Conservation (phyloP, 2,329 filamentous ascomycete genomes). For the Coleophoma crateriformis region DNA sequence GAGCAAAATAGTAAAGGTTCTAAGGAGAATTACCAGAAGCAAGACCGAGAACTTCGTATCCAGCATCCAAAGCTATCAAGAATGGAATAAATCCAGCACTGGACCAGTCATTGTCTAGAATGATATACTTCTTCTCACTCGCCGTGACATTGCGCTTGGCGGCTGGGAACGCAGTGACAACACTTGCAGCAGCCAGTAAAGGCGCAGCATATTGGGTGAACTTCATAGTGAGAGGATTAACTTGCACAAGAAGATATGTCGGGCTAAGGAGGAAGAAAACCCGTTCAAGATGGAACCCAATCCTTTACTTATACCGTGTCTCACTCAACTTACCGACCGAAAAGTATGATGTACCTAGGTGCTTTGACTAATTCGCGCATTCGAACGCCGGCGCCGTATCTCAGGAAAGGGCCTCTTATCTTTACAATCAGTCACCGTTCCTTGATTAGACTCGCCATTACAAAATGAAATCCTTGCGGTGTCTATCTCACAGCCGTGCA, state of each 20-base stretch:
- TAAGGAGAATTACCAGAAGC: conserved; percentile 15
- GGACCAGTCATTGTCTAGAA: conserved; percentile 42
- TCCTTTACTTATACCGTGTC: neutral
- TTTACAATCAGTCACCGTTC: too few species aligned
- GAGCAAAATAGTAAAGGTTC: conserved; percentile 10
- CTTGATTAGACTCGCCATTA: too few species aligned
- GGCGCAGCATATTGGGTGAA: neutral
- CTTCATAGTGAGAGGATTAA: neutral
- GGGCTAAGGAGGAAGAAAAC: neutral
- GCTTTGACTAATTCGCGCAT: too few species aligned
- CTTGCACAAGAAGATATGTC: neutral
- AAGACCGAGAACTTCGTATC: conserved; percentile 37
- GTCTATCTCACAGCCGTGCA: too few species aligned
- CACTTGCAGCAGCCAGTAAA: neutral
- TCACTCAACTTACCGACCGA: too few species aligned
- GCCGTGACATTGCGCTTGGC: neutral
- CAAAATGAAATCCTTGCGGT: too few species aligned
- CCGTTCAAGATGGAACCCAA: neutral
- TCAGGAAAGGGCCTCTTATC: too few species aligned
- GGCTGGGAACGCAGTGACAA: neutral
- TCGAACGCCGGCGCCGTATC: too few species aligned
- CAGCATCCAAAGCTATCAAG: conserved; percentile 36
- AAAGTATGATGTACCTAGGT: too few species aligned
- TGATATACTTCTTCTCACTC: conserved; percentile 23
- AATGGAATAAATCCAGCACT: conserved; percentile 35